phyloP scores from a whole-genome alignment of 1,284 basidiomycete species.

The Ustilago trichophora region DNA sequence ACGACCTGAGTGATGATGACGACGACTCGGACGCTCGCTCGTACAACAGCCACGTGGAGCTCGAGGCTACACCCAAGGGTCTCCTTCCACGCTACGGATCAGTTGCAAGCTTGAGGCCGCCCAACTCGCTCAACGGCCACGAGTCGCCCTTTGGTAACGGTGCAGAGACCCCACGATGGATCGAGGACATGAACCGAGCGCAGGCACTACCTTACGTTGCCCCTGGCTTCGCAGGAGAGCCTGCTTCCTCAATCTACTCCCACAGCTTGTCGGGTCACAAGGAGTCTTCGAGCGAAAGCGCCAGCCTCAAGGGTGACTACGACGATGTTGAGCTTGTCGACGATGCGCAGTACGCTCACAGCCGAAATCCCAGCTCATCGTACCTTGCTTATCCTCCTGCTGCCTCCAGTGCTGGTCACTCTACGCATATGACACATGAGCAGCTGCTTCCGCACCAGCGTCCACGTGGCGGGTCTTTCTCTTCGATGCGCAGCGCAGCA shows the following conservation, averaged over 20 bases:
- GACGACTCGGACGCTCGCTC: conserved; percentile 22
- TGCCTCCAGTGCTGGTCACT: conserved; percentile 11
- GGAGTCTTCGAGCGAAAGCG: conserved; percentile 3
- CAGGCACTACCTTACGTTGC: conserved; percentile 38
- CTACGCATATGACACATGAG: conserved; percentile 15
- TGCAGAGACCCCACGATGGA: conserved; percentile 40
- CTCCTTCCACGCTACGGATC: conserved; percentile 29
- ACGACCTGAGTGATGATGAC: conserved; percentile 14
- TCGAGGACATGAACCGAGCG: conserved; percentile 37
- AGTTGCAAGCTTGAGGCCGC: conserved; percentile 6
- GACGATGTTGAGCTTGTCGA: conserved; percentile 32
- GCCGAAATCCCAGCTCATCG: neutral
- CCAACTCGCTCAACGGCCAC: conserved; percentile 5
- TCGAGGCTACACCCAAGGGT: neutral
- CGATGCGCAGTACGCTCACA: neutral
- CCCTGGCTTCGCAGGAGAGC: conserved; percentile 24
- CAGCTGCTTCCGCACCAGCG: conserved; percentile 9
- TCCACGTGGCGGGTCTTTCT: conserved; percentile 14
- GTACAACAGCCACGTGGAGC: conserved; percentile 17
- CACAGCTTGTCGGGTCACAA: conserved; percentile 11
- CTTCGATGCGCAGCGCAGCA: conserved; percentile 14
- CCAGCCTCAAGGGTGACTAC: conserved; percentile 10
- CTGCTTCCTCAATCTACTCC: conserved; percentile 11
- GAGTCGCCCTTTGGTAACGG: conserved; percentile 16
- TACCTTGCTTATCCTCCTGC: conserved; percentile 3